Base-by-base conservation (phyloP, 2,329 filamentous ascomycete species). In the Zalaria sp. region DNA sequence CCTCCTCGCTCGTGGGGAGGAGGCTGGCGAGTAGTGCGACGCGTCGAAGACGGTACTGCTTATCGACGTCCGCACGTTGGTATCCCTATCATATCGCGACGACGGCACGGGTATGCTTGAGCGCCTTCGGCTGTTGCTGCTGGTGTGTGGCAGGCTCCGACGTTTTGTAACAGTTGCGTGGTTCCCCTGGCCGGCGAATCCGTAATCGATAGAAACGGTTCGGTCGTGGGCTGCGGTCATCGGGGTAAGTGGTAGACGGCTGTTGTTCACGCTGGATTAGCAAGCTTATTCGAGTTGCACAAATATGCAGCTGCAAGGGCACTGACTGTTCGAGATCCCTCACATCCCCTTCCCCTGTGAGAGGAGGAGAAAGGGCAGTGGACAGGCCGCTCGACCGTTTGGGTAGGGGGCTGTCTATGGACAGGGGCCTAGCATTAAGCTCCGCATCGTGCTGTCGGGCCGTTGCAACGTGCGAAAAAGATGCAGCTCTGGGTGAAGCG, bases 401-500 rank as follows among this genome's bases (percentile, higher is more conserved):
- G 28, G 50, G 51, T 27, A 53, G 43, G 3, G 53, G 53, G 39
- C 48, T 55, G 48, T 59, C 52, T 26, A 61, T 46, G 18, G 62
- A 62, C 7, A 51, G 40, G 8, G 56, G 55, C 41, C 56, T 47
- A 18, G 55, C 53, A 47, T 47, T 47, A 49, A 53, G 46, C 31
- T 37, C 35, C 44, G 39, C 35, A 36, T 42, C 35, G 25, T 34
- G 38, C 37, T 41, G 35, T 43, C 53, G 54, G 38, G 50, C 65
- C 51, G 56, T 69, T 57, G 51, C 64, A 59, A 53, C 66, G 57
- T 55, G 60, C 49, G 59, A 60, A 51, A 65, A 65, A 38, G 60
- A 64, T 41, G 56, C 56, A 43, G 66, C 59, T 42, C 69, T 56
- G 47, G 69, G 65, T 40, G 69, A 67, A 47, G 63, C 61, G 59